These are phyloP conservation scores for Coprinopsis sp. DNA, from an alignment of 768 basidiomycete species.

Conservation along the genomic window DNA sequence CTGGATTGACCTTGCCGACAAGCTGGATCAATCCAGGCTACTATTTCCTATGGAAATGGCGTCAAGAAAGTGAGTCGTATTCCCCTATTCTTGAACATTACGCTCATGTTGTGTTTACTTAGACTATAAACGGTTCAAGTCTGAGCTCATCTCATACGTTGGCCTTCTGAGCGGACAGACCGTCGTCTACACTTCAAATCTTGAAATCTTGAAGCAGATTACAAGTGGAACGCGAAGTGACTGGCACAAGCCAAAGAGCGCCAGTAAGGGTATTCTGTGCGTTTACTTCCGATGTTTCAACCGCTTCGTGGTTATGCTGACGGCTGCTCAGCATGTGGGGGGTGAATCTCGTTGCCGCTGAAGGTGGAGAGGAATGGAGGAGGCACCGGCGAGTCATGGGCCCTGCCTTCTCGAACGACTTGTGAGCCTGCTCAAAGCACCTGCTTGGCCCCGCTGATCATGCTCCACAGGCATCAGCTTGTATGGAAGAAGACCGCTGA, in stretches of 20 bases:
- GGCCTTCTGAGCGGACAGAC: slow-evolving; percentile 34
- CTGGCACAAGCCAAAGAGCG: slow-evolving; percentile 36
- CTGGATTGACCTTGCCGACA: slow-evolving; percentile 35
- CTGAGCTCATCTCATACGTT: slow-evolving; percentile 37
- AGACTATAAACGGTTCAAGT: slow-evolving; percentile 34
- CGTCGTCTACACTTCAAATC: slow-evolving; percentile 37
- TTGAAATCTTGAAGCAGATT: slow-evolving; percentile 45
- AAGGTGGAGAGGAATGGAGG: slow-evolving; percentile 41
- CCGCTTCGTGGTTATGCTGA: slow-evolving; percentile 1
- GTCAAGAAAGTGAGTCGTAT: slow-evolving; percentile 26
- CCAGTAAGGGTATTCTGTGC: slow-evolving; percentile 29
- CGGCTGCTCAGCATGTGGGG: slow-evolving; percentile 34
- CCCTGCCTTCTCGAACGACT: slow-evolving; percentile 38
- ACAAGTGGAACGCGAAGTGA: slow-evolving; percentile 32
- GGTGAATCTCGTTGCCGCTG: slow-evolving; percentile 38
- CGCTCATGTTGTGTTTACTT: background rate
- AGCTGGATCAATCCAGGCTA: slow-evolving; percentile 41
- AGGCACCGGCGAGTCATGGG: slow-evolving; percentile 41
- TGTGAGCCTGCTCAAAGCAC: slow-evolving; percentile 27
- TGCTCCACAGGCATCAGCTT: slow-evolving; percentile 28
- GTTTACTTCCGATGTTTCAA: slow-evolving; percentile 9
- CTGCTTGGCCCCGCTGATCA: slow-evolving; percentile 10
- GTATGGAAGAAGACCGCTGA: slow-evolving; percentile 36
- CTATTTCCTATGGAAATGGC: slow-evolving; percentile 32
- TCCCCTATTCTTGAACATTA: background rate